These are phyloP conservation scores for Nicotiana otophora DNA, from an alignment of 257 asterid species.

Conservation along the genomic window DNA sequence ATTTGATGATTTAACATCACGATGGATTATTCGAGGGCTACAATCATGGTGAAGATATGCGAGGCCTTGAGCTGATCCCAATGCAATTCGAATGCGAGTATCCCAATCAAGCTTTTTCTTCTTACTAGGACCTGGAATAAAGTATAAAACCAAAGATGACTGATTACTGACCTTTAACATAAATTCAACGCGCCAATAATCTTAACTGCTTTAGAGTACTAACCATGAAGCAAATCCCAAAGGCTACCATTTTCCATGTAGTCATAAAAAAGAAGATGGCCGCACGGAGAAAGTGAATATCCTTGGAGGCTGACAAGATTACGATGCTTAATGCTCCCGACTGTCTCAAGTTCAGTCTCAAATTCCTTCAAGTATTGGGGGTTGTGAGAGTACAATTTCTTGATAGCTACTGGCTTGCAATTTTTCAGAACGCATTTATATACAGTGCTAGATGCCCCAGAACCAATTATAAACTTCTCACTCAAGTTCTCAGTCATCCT, in stretches of 20 bases:
- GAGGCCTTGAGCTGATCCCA: constrained; percentile 88
- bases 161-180: background rate
- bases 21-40: constrained; percentile 77
- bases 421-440: constrained; percentile 87
- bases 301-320: constrained; percentile 92
- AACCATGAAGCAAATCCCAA: constrained; percentile 93
- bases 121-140: constrained; percentile 48
- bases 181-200: background rate
- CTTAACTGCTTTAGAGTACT: background rate
- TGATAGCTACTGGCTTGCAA: constrained; percentile 87
- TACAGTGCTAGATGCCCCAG: constrained; percentile 92
- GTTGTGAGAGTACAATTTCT: constrained; percentile 74
- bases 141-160: background rate
- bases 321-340: constrained; percentile 91
- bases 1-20: constrained; percentile 90
- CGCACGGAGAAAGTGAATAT: constrained; percentile 72
- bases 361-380: constrained; percentile 80
- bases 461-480: constrained; percentile 80
- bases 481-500: constrained; percentile 88
- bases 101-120: constrained; percentile 77
- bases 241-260: constrained; percentile 98
- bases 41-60: constrained; percentile 92
- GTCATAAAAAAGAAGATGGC: constrained; percentile 83
- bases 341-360: constrained; percentile 85
- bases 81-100: constrained; percentile 63